Percentiles rank a stretch among this genome's conserved stretches.
These are phyloP conservation scores for Malassezia globosa DNA, from an alignment of 1,284 basidiomycete species.

Conservation along the genomic window DNA sequence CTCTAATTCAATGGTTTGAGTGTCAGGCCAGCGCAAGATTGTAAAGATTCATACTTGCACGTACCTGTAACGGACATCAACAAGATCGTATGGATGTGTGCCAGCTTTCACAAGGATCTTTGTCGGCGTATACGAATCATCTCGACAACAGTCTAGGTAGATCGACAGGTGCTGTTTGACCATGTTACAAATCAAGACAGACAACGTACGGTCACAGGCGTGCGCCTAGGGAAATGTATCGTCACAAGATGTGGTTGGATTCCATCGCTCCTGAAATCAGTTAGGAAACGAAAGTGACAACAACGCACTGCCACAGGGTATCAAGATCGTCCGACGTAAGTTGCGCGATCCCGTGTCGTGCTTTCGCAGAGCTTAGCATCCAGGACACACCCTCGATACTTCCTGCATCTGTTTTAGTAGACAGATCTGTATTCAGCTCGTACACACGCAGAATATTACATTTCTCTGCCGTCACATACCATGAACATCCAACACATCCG, in stretches of 20 bases:
- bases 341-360: slow-evolving; percentile 87
- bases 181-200: too few species aligned
- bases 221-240: slow-evolving; percentile 79
- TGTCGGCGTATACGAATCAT: slow-evolving; percentile 94
- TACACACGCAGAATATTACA: too few species aligned
- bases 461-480: slow-evolving; percentile 3
- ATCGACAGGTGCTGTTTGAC: slow-evolving; percentile 76
- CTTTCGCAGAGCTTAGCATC: slow-evolving; percentile 95
- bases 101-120: slow-evolving; percentile 80
- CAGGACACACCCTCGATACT: slow-evolving; percentile 58
- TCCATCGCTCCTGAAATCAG: slow-evolving; percentile 69
- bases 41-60: slow-evolving; percentile 22
- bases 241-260: slow-evolving; percentile 94
- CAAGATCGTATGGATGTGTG: slow-evolving; percentile 78
- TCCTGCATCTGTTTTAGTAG: slow-evolving; percentile 38
- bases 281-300: too few species aligned
- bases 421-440: slow-evolving; percentile 28
- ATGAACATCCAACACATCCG: slow-evolving; percentile 10
- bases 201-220: slow-evolving; percentile 65
- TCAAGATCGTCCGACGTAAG: slow-evolving; percentile 74
- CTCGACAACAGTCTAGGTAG: slow-evolving; percentile 69
- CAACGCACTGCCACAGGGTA: slow-evolving; percentile 92
- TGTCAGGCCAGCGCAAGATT: too few species aligned
- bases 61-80: slow-evolving; percentile 54
- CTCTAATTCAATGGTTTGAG: slow-evolving; percentile 60